Conservation (phyloP, 306 rosid genomes). For the Coriaria nepalensis region DNA sequence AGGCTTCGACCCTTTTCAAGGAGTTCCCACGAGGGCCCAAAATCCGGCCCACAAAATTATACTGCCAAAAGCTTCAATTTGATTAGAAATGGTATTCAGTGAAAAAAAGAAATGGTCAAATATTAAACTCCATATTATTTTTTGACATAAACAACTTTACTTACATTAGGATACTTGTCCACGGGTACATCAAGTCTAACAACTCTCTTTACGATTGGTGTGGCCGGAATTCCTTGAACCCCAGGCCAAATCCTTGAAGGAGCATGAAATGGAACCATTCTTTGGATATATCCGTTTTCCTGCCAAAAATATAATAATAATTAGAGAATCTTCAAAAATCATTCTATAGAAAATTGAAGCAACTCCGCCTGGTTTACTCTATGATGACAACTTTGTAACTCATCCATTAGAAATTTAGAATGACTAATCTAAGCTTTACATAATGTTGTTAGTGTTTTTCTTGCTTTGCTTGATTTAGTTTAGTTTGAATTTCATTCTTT, state of each 20-base stretch:
- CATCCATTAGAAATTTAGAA: neutral
- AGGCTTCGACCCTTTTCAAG: slow-evolving; percentile 84
- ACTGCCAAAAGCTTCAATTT: slow-evolving; percentile 39
- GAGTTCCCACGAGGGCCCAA: slow-evolving; percentile 93
- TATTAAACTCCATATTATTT: slow-evolving; percentile 7
- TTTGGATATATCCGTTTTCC: slow-evolving; percentile 53
- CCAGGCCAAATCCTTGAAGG: slow-evolving; percentile 66
- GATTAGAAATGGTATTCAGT: too few relatives aligned
- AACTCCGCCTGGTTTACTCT: neutral
- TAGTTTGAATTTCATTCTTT: too few relatives aligned
- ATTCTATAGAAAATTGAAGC: slow-evolving; percentile 8
- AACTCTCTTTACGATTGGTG: slow-evolving; percentile 66
- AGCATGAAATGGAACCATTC: slow-evolving; percentile 47
- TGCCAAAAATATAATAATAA: slow-evolving; percentile 15
- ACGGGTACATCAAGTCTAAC: slow-evolving; percentile 80
- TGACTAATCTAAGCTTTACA: too few relatives aligned
- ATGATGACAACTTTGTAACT: neutral
- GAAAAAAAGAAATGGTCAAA: neutral
- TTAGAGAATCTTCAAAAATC: slow-evolving; percentile 10
- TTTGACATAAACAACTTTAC: slow-evolving; percentile 13
- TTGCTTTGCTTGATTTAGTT: too few relatives aligned
- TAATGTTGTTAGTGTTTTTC: too few relatives aligned
- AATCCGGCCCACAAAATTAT: slow-evolving; percentile 91
- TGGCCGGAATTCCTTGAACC: slow-evolving; percentile 55
- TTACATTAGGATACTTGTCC: slow-evolving; percentile 79